Evolutionary conservation across 768 basidiomycete genomes (phyloP).

Genomic region (Chalciporus pseudorubinellus): DNA sequence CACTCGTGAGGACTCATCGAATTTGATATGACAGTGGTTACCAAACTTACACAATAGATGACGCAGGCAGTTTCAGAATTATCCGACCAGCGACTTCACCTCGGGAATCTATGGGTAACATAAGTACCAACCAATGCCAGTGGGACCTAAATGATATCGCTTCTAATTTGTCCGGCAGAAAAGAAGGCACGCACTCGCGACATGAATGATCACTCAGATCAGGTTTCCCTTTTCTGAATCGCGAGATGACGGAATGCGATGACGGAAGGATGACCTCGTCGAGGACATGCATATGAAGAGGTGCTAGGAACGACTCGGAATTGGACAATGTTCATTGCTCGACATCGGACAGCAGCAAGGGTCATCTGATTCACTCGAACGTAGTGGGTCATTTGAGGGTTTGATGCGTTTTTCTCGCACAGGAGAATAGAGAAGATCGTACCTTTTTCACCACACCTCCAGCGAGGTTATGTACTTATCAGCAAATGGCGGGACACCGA

Average conservation of each 20-base stretch:
- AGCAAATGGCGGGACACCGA: not conserved
- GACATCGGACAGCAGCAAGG: not conserved
- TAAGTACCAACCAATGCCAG: not conserved
- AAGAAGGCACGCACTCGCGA: not conserved
- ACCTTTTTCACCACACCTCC: not conserved
- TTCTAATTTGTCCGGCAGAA: conserved; percentile 11
- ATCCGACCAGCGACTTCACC: conserved; percentile 5
- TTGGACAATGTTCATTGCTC: conserved; percentile 1
- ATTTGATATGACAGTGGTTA: conserved; percentile 12
- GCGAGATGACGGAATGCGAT: conserved; percentile 19
- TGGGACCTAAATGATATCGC: not conserved
- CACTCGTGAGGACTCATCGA: not conserved
- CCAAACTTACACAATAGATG: not conserved
- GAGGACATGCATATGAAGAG: not conserved
- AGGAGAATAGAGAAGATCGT: not conserved
- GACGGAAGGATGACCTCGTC: conserved; percentile 1
- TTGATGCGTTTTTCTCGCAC: not conserved
- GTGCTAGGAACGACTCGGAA: conserved; percentile 11
- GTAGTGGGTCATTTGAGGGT: not conserved
- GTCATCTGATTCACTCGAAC: not conserved
- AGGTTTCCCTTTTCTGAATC: conserved; percentile 1
- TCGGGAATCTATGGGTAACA: conserved; percentile 3
- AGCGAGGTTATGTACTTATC: conserved; percentile 7
- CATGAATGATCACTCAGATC: conserved; percentile 15
- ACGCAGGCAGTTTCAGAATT: conserved; percentile 8